Evolutionary conservation across 2,329 filamentous ascomycete genomes (phyloP), one percentile per base, ranked within the genome.

Genomic region (Aquanectria penicillioides): DNA sequence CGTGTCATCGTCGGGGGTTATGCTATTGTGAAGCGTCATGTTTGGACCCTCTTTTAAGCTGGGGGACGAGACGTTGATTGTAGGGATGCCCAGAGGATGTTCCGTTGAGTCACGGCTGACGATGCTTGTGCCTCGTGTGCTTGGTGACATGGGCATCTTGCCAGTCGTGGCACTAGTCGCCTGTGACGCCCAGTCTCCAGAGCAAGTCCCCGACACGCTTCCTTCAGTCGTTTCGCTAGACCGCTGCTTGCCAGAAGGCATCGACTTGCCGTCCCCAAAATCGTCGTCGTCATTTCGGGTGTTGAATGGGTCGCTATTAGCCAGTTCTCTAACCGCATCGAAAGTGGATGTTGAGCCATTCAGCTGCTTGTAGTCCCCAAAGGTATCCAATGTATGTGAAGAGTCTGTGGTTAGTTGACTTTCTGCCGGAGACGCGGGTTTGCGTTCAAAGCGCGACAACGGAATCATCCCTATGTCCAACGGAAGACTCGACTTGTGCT

Each of bases 51-150:
- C 57, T 71, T 71, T 71, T 58, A 72, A 65, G 52, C 71, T 73
- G 6, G 78, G 73, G 4, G 75, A 75, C 3, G 78, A 77, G 22
- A 80, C 70, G 18, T 76, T 77, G 58, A 73, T 65, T 10, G 69
- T 72, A 1, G 79, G 80, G 17, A 82, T 74, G 62, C 79, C 80
- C 31, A 74, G 70, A 4, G 79, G 78, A 15, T 80, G 80, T 41
- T 87, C 85, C 51, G 81, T 69, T 7, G 85, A 87, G 37, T 87
- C 84, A 52, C 81, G 80, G 73, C 86, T 89, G 64, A 86, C 82
- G 62, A 89, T 86, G 72, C 86, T 89, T 15, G 87, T 89, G 33
- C 86, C 87, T 68, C 87, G 81, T 3, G 87, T 89, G 70, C 86
- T 89, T 3, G 87, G 87, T 20, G 86, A 89, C 29, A 88, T 75